phyloP scores from a whole-genome alignment of 1,284 basidiomycete species.

The Ustilago vetiveriae region DNA sequence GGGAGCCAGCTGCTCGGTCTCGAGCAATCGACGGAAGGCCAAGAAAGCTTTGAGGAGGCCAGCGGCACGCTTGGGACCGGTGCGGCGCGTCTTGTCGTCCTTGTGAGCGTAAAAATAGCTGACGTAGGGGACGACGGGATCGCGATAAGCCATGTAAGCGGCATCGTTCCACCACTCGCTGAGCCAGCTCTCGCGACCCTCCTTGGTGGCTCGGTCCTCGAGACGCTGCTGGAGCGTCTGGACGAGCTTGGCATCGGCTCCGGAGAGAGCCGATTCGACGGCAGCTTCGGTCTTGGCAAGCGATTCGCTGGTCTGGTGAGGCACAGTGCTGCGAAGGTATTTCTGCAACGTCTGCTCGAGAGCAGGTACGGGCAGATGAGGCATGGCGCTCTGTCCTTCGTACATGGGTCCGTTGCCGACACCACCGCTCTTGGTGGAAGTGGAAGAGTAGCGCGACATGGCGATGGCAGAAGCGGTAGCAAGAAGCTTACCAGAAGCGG shows the following conservation, averaged over 20 bases:
- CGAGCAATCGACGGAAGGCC: constrained; percentile 61
- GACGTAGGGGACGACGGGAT: constrained; percentile 91
- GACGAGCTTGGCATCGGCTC: constrained; percentile 77
- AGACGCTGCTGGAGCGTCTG: constrained; percentile 83
- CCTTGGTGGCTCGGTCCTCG: constrained; percentile 74
- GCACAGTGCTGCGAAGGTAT: constrained; percentile 61
- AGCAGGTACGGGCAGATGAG: constrained; percentile 62
- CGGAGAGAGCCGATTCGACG: constrained; percentile 73
- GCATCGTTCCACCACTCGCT: constrained; percentile 97
- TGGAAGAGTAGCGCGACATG: constrained; percentile 45
- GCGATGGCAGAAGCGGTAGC: constrained; percentile 4
- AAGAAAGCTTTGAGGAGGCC: constrained; percentile 64
- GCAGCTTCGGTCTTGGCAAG: constrained; percentile 56
- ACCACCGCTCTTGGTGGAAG: constrained; percentile 35
- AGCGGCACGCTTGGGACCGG: constrained; percentile 57
- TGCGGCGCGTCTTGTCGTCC: constrained; percentile 69
- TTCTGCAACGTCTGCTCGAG: constrained; percentile 63
- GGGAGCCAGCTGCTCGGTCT: constrained; percentile 79
- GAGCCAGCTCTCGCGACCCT: constrained; percentile 80
- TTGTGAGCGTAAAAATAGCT: constrained; percentile 95
- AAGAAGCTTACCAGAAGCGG: constrained; percentile 4
- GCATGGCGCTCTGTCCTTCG: constrained; percentile 60
- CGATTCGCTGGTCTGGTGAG: constrained; percentile 51
- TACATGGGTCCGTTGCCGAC: constrained; percentile 51
- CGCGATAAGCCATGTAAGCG: constrained; percentile 74